Evolutionary conservation across 2,329 filamentous ascomycete species (phyloP).

Genomic region (Xylaria multiplex): DNA sequence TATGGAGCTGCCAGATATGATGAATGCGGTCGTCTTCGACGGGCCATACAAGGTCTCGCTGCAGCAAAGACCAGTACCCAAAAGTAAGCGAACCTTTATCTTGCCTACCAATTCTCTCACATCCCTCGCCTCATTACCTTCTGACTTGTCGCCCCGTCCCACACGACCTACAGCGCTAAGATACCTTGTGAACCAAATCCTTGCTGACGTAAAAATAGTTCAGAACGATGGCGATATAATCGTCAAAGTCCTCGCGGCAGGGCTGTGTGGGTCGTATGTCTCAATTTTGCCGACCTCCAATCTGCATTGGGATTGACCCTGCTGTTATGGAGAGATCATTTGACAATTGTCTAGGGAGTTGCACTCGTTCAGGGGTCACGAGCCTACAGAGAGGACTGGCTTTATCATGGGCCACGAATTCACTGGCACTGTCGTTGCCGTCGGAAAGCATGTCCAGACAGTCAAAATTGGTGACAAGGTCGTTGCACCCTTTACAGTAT

Average conservation of each 20-base stretch:
- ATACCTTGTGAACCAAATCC: slow-evolving; percentile 4
- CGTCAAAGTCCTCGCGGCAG: slow-evolving; percentile 83
- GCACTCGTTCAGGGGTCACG: slow-evolving; percentile 85
- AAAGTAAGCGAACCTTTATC: slow-evolving; percentile 54
- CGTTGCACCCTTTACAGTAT: slow-evolving; percentile 84
- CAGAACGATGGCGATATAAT: slow-evolving; percentile 78
- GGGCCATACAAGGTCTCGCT: slow-evolving; percentile 78
- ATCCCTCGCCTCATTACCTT: slow-evolving; percentile 16
- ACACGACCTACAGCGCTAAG: slow-evolving; percentile 5
- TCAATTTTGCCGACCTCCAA: slow-evolving; percentile 13
- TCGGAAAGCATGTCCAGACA: slow-evolving; percentile 73
- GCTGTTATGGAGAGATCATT: slow-evolving; percentile 19
- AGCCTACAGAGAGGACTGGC: slow-evolving; percentile 70
- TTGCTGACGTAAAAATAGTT: slow-evolving; percentile 56
- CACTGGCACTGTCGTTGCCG: slow-evolving; percentile 76
- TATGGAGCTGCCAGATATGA: slow-evolving; percentile 59
- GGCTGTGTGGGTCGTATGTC: slow-evolving; percentile 83
- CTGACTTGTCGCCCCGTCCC: slow-evolving; percentile 15
- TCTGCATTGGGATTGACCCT: slow-evolving; percentile 1
- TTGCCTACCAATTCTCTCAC: slow-evolving; percentile 11
- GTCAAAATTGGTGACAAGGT: slow-evolving; percentile 80
- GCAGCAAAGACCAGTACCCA: slow-evolving; percentile 82
- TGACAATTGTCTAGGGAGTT: slow-evolving; percentile 69
- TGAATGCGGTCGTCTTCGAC: slow-evolving; percentile 91
- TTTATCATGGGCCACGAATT: slow-evolving; percentile 87